Base-by-base conservation (phyloP, 2,329 filamentous ascomycete species). In the Fusarium dimerum region DNA sequence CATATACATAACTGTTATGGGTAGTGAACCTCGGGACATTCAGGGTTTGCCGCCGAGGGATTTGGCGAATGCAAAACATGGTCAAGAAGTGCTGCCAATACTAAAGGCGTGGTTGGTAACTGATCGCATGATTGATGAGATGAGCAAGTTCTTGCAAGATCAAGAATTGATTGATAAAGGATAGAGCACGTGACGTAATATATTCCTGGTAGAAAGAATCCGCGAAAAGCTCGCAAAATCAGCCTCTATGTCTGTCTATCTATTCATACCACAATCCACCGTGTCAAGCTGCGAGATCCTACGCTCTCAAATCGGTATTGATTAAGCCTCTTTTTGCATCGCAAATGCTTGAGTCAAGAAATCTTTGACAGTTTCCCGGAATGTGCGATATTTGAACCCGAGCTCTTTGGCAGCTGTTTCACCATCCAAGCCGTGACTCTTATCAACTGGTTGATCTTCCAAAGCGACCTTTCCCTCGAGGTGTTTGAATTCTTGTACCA, bases 371-470 rank as follows among this genome's bases (percentile, higher is more conserved):
- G 73, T 75, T 13, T 71, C 55, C 48, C 57, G 60, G 51, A 76
- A 74, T 0, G 61, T 34, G 11, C 58, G 61, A 51, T 76, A 78
- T 38, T 59, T 51, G 12, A 73, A 55, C 1, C 74, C 73, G 18
- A 79, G 60, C 49, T 77, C 74, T 16, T 60, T 66, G 3, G 68
- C 68, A 9, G 71, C 71, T 9, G 69, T 73, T 50, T 70, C 65
- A 0, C 75, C 73, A 60, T 80, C 77, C 18, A 79, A 51, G 6
- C 70, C 73, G 59, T 75, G 69, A 13, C 68, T 71, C 26, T 69
- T 65, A 45, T 75, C 70, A 9, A 73, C 65, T 17, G 51, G 45
- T 50, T 72, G 67, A 6, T 73, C 67, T 43, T 73, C 73, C 26
- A 57, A 50, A 3, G 64, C 60, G 1, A 76, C 69, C 2, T 39